Base-by-base conservation (phyloP, 1,284 basidiomycete genomes). In the Boletus semigastroideus region DNA sequence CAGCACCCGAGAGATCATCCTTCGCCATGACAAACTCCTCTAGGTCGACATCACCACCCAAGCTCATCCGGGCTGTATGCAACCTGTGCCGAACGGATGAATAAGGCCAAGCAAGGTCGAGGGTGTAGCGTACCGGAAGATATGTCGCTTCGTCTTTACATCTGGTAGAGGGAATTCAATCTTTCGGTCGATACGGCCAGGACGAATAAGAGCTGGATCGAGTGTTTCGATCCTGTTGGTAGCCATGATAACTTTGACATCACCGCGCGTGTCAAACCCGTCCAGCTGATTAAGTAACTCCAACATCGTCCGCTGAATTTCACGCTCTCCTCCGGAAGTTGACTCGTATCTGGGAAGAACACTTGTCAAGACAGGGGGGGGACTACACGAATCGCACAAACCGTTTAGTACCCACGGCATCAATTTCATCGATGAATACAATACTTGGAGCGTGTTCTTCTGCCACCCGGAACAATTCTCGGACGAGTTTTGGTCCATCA, bases 351-450 rank as follows among this genome's bases (percentile, higher is more conserved):
- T 91, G 41, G 4, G 22, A 30, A 69, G 59, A 44, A 74, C 16
- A 28, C 13, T 5, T 3, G 36, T 57, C 45, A 58, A 46, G 20
- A 42, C 25, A 31, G 2, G 17, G n/a, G 39, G 40, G 16, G 2
- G 22, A 5, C 17, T n/a, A 22, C 2, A 7, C 20, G 8, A 39
- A 39, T 34, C 25, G 11, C 33, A 68, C 83, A 54, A 66, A 97
- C 80, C 96, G 90, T 75, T 99, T 99, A 5, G 96, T 99, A 66
- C 97, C 97, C 65, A 99, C 86, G 30, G 97, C 97, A 67, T 99
- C 97, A 56, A 99, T 92, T 72, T 99, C 97, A 70, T 99, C 97
- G 69, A 99, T 99, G 72, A 99, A 99, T 36, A 99, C 93, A 58
- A 99, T 99, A 78, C 94, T 96, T 5, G 97, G 96, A 12, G 95